These are phyloP conservation scores for Heterobasidion irregulare DNA, from an alignment of 1,284 basidiomycete species.

Conservation along the genomic window DNA sequence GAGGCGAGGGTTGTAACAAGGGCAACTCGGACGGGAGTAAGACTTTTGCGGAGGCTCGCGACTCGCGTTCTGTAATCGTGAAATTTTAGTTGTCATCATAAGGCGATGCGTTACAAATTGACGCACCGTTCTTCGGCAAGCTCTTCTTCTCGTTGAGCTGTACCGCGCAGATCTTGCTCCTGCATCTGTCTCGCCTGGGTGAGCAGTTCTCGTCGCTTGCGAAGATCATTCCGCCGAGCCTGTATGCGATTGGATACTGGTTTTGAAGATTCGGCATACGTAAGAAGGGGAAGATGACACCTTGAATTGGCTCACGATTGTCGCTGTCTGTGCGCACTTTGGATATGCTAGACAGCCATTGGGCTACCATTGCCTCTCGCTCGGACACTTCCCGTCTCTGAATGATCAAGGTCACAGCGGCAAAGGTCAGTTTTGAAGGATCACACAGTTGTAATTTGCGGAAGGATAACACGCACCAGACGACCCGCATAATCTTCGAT, in stretches of 20 bases:
- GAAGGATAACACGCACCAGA: slow-evolving; percentile 31
- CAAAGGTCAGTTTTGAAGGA: not conserved
- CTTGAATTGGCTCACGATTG: not conserved
- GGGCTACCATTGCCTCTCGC: slow-evolving; percentile 42
- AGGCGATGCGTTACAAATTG: not conserved
- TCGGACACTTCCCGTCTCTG: slow-evolving; percentile 60
- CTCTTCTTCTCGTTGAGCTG: slow-evolving; percentile 27
- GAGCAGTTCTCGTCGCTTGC: slow-evolving; percentile 40
- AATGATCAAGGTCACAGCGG: not conserved
- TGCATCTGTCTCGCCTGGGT: slow-evolving; percentile 33
- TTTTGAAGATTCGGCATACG: slow-evolving; percentile 10
- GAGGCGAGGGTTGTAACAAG: slow-evolving; percentile 70
- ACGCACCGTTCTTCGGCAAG: slow-evolving; percentile 33
- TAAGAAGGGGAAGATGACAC: slow-evolving; percentile 1
- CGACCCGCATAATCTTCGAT: slow-evolving; percentile 31
- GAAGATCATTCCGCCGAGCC: slow-evolving; percentile 32
- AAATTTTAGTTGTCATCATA: not conserved
- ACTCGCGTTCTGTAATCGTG: slow-evolving; percentile 32
- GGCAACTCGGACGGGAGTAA: slow-evolving; percentile 52
- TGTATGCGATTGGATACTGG: slow-evolving; percentile 22
- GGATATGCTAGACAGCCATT: slow-evolving; percentile 31
- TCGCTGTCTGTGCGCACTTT: slow-evolving; percentile 17
- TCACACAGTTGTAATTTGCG: not conserved
- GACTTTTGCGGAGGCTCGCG: slow-evolving; percentile 34
- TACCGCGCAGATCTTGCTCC: slow-evolving; percentile 25